Evolutionary conservation across 305 asterid genomes (phyloP).

Genomic region (Fraxinus platypoda): DNA sequence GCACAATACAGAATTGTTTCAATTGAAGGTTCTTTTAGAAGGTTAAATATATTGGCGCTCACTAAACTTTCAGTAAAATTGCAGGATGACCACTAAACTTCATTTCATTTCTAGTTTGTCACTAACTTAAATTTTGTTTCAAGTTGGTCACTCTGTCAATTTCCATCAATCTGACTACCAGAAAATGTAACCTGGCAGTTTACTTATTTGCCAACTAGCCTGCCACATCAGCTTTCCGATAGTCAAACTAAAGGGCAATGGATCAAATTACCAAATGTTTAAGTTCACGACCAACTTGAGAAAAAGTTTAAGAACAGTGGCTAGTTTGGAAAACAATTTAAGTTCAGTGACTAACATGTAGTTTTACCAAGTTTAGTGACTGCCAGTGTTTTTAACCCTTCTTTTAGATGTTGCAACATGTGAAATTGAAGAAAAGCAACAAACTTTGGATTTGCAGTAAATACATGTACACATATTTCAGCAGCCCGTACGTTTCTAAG

Average conservation of each 20-base stretch:
- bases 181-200: background rate
- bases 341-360: background rate
- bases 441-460: background rate
- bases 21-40: background rate
- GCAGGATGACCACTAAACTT: background rate
- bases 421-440: background rate
- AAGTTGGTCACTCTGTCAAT: background rate
- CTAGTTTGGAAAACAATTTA: background rate
- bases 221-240: background rate
- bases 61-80: background rate
- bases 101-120: background rate
- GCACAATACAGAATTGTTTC: background rate
- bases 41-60: background rate
- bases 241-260: background rate
- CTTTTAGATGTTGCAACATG: background rate
- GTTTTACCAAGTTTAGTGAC: background rate
- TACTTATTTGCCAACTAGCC: background rate
- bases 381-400: background rate
- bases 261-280: too few species aligned
- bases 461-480: background rate
- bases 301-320: background rate
- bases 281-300: background rate
- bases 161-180: background rate
- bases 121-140: background rate
- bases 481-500: background rate